Conservation (phyloP, 768 basidiomycete genomes). For the Inosperma sp. region DNA sequence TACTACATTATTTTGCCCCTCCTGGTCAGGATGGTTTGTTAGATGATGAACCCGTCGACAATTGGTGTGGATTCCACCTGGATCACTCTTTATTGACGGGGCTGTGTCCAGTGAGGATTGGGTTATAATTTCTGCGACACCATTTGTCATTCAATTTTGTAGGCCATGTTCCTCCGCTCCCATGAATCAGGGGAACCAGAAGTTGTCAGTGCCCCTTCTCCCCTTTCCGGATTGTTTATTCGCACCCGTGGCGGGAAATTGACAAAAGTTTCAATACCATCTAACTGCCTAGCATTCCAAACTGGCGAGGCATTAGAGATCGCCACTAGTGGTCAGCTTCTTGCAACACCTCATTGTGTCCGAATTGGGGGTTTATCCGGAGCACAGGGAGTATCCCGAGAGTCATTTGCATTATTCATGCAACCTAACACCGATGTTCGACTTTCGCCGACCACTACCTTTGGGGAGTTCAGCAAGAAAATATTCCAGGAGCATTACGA, state of each 20-base stretch:
- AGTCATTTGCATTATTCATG: conserved; percentile 89
- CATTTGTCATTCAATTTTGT: conserved; percentile 7
- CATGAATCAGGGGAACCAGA: conserved; percentile 37
- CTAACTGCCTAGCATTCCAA: conserved; percentile 87
- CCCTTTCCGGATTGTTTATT: conserved; percentile 86
- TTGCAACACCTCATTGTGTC: conserved; percentile 95
- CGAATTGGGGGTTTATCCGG: conserved; percentile 54
- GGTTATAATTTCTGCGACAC: background rate
- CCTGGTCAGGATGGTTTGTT: conserved; percentile 29
- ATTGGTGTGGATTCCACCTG: conserved; percentile 93
- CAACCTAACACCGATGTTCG: conserved; percentile 80
- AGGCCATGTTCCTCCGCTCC: conserved; percentile 82
- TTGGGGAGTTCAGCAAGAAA: conserved; percentile 85
- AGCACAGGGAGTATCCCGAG: conserved; percentile 56
- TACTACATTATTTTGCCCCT: conserved; percentile 95
- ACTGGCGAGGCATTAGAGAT: conserved; percentile 94
- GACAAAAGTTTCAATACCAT: conserved; percentile 82
- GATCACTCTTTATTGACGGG: conserved; percentile 92
- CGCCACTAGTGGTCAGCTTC: conserved; percentile 72
- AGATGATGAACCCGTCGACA: conserved; percentile 70
- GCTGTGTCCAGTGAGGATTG: conserved; percentile 68
- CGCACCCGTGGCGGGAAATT: conserved; percentile 74
- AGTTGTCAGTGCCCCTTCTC: conserved; percentile 62
- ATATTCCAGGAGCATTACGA: conserved; percentile 62
- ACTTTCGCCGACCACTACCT: conserved; percentile 68